Evolutionary conservation across 169 alveolate species (phyloP).

Genomic region (Theileria orientalis): DNA sequence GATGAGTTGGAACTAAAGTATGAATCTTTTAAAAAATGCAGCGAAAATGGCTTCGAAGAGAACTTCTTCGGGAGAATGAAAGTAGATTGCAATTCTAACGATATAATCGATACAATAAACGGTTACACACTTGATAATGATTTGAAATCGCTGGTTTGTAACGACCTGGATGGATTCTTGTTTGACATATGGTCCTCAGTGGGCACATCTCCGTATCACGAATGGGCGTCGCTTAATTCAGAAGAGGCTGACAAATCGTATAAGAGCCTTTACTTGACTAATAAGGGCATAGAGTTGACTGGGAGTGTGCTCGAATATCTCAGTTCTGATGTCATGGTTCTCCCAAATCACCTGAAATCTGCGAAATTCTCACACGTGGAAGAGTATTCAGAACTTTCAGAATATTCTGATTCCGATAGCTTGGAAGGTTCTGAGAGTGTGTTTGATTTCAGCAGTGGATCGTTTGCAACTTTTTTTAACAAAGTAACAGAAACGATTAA

Average conservation of each 20-base stretch:
- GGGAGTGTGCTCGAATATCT: constrained; percentile 30
- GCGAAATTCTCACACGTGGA: background rate
- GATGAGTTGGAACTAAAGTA: background rate
- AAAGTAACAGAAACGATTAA: background rate
- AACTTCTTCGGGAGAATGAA: background rate
- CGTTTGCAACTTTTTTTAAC: constrained; percentile 1
- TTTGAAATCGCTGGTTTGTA: background rate
- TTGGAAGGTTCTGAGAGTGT: constrained; percentile 11
- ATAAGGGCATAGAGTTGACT: background rate
- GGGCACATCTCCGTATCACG: background rate
- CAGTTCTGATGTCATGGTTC: constrained; percentile 41
- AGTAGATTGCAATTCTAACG: background rate
- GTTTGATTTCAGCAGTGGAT: background rate
- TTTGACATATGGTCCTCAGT: constrained; percentile 44
- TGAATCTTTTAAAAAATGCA: background rate
- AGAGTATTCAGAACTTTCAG: constrained; percentile 19
- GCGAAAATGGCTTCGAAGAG: background rate
- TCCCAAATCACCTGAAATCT: constrained; percentile 27
- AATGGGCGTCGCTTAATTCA: background rate
- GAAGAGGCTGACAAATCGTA: background rate
- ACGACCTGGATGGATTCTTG: constrained; percentile 14
- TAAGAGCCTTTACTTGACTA: background rate
- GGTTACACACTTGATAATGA: background rate
- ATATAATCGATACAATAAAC: background rate
- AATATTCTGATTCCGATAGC: constrained; percentile 22